Base-by-base conservation (phyloP, 2,329 filamentous ascomycete species). In the Leptographium flavum region DNA sequence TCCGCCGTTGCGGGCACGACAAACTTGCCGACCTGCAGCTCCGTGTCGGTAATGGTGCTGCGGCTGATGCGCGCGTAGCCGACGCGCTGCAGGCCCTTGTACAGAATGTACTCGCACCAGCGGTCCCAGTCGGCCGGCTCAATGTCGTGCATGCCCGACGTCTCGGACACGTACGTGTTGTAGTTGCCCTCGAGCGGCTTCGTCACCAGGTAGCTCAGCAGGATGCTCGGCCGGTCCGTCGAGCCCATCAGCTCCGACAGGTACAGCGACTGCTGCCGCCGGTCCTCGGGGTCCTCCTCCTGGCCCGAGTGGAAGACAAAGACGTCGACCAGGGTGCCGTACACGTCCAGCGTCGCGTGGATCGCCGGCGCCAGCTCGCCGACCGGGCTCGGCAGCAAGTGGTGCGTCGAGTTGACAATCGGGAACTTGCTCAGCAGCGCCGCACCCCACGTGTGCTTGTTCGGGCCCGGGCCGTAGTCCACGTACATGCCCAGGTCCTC, bases 221-320 rank as follows among this genome's bases (percentile, higher is more conserved):
- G 65, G 51, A 98, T 82, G 22, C 86, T 73, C 1, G 92, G 92
- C 2, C 90, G 78, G 13, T 79, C 67, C 1, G 83, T 83, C 23
- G 76, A 78, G 38, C 84, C 85, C 92, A 98, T 98, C 41, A 94
- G 69, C 46, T 87, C 76, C 2, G 88, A 74, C 9, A 98, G 71
- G 57, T 95, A 98, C 59, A 87, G 75, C 1, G 79, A 77, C 65
- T 98, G 92, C 43, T 94, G 71, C 25, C 88, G 75, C 45, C 92
- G 76, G 56, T 98, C 92, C 60, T 96, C 90, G 0, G 80, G 79
- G 56, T 98, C 92, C 63, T 98, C 92, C 63, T 98, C 90, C 60
- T 98, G 92, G 13, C 92, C 92, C 1, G 90, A 96, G 67, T 98
- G 92, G 76, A 98, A 98, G 45, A 98, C 92, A 50, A 95, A 93